Evolutionary conservation across 441 rosid genomes (phyloP).

Genomic region (Pelargonium australe): DNA sequence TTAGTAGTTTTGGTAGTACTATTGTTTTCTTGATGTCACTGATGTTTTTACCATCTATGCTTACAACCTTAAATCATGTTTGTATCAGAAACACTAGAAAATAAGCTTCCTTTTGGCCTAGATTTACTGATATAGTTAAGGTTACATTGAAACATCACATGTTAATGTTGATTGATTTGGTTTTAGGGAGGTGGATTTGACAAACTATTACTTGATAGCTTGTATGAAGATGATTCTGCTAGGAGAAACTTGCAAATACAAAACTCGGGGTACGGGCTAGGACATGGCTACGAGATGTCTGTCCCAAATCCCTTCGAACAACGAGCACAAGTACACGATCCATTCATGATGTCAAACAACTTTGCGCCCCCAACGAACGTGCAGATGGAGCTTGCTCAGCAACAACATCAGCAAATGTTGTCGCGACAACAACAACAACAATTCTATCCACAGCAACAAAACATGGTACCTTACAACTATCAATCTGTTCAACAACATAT

Average conservation of each 20-base stretch:
- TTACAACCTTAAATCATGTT: too few relatives aligned
- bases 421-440: background rate
- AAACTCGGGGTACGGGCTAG: slow-evolving; percentile 72
- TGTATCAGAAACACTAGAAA: too few relatives aligned
- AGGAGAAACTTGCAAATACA: slow-evolving; percentile 68
- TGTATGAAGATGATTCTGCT: slow-evolving; percentile 68
- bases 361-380: background rate
- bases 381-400: background rate
- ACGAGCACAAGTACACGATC: slow-evolving; percentile 37
- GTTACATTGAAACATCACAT: too few relatives aligned
- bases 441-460: background rate
- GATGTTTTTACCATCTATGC: too few relatives aligned
- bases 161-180: background rate
- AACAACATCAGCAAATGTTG: too few relatives aligned
- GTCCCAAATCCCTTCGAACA: slow-evolving; percentile 54
- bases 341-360: slow-evolving; percentile 29
- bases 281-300: slow-evolving; percentile 19
- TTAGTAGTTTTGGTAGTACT: slow-evolving; percentile 20
- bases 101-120: too few relatives aligned
- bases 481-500: too few relatives aligned
- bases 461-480: background rate
- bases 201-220: slow-evolving; percentile 61
- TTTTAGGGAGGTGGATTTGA: slow-evolving; percentile 83
- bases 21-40: background rate
- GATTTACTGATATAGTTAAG: too few relatives aligned